Conservation (phyloP, 768 basidiomycete genomes). For the Arthromyces matolae region DNA sequence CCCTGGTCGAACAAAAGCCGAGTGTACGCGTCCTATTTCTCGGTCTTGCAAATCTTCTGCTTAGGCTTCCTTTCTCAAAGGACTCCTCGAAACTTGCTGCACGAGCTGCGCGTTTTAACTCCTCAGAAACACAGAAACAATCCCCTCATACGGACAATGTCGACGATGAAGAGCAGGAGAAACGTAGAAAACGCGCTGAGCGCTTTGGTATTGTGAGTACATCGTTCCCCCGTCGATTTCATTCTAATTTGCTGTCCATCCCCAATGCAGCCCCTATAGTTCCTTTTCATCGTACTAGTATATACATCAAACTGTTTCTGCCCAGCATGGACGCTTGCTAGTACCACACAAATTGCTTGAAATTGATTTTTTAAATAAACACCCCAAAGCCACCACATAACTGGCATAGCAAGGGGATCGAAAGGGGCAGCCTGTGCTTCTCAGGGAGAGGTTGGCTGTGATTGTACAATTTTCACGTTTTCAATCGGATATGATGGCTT, state of each 20-base stretch:
- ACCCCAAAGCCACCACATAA: too few species aligned
- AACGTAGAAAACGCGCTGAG: constrained; percentile 59
- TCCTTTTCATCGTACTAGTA: too few species aligned
- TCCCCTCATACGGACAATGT: constrained; percentile 37
- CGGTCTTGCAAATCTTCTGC: not conserved
- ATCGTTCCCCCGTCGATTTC: too few species aligned
- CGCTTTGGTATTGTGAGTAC: constrained; percentile 43
- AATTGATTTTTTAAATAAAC: too few species aligned
- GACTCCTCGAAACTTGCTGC: constrained; percentile 46
- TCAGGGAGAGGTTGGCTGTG: too few species aligned
- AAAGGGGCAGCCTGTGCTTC: not conserved
- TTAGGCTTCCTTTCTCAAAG: constrained; percentile 26
- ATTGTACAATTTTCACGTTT: too few species aligned
- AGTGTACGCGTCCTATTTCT: constrained; percentile 14
- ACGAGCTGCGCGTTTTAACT: constrained; percentile 54
- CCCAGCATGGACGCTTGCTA: too few species aligned
- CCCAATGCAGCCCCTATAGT: too few species aligned
- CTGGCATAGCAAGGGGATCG: too few species aligned
- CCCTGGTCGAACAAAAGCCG: constrained; percentile 38
- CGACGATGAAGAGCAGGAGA: constrained; percentile 57
- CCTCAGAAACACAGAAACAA: constrained; percentile 32
- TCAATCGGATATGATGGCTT: not conserved
- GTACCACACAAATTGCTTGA: too few species aligned
- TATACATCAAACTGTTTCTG: too few species aligned
- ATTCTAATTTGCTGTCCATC: too few species aligned